These are phyloP conservation scores for Andrographis paniculata DNA, from an alignment of 305 asterid genomes.

Conservation along the genomic window DNA sequence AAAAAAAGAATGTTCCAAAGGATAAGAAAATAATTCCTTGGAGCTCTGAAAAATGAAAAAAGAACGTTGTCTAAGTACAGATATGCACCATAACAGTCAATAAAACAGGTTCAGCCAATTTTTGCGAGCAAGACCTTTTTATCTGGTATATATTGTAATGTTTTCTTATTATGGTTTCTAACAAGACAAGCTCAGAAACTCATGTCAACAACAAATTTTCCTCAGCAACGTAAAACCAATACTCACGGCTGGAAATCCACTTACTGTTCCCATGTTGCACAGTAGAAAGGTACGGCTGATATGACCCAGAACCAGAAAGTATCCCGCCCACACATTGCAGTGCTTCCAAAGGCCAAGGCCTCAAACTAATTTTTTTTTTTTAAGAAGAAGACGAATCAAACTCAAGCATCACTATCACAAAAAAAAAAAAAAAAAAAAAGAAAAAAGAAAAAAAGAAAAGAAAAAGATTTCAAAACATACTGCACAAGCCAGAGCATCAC, in stretches of 20 bases:
- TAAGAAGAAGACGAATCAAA: slow-evolving; percentile 13
- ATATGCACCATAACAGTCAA: slow-evolving; percentile 8
- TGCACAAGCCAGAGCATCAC: slow-evolving; percentile 98
- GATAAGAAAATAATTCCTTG: neutral
- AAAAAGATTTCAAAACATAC: slow-evolving; percentile 38
- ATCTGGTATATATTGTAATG: neutral
- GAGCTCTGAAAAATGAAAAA: too few relatives aligned
- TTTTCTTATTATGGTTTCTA: too few relatives aligned
- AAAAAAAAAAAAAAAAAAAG: slow-evolving; percentile 4
- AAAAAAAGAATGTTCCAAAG: slow-evolving; percentile 2
- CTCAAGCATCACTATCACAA: slow-evolving; percentile 13
- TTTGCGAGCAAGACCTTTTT: neutral
- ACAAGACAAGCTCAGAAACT: too few relatives aligned
- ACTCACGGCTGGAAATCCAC: slow-evolving; percentile 6
- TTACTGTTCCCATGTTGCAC: slow-evolving; percentile 87
- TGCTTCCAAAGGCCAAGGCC: slow-evolving; percentile 63
- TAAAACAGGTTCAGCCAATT: slow-evolving; percentile 7
- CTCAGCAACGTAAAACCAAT: too few relatives aligned
- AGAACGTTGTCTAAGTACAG: too few relatives aligned
- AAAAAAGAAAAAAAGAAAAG: slow-evolving; percentile 1
- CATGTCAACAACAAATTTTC: too few relatives aligned
- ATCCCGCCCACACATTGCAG: slow-evolving; percentile 68
- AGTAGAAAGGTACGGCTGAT: slow-evolving; percentile 80
- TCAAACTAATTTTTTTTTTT: slow-evolving; percentile 75
- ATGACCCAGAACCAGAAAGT: slow-evolving; percentile 90